Base-by-base conservation (phyloP, 345 rosid genomes). In the Ceriops zippeliana region DNA sequence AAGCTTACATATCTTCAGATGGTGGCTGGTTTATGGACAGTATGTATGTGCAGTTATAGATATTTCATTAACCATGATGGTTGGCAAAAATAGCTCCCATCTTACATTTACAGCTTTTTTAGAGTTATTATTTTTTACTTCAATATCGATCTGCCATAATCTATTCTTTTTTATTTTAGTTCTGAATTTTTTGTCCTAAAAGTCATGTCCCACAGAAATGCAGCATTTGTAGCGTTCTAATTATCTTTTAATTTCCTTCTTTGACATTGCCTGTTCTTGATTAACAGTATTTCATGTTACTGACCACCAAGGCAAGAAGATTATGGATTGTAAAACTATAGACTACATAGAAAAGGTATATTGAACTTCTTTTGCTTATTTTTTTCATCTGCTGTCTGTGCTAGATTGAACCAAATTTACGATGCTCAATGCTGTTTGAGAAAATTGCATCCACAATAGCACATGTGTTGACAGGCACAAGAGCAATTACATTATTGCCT, bases 1-100 rank as follows among this genome's bases (percentile, higher is more conserved):
- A 93, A 75, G 98, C 98, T 28, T 91, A 91, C 80, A 82, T 93
- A 72, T 93, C 98, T 72, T 91, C 98, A 20, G 98, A 93, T 75
- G 97, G 98, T 8, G 96, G 96, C 75, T 93, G 98, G 98, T 89
- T 91, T 84, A 91, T 93, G 98, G 98, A 93, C 32, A 93, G 95
- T 93, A 86, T 20, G 72, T 59, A 56, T 58, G 30, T 58, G 10
- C 51, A 24, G 1, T 38, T 49, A 59, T 53, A 37, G 30, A 32
- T 51, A 31, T 52, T 32, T 46, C 30, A 52, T 22, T n/a, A 24
- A 46, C n/a, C 32, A 26, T 68, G 24, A 30, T n/a, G 19, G 5
- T 47, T 20, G 32, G 6, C 21, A 7, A 30, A 52, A 24, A 35
- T 30, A 22, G n/a, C 59, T 49, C 21, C 24, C 42, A 35, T n/a